Evolutionary conservation across 495 filamentous ascomycete genomes (phyloP), one percentile per base, ranked within the genome.

Genomic region (Penicillium tannophilum): DNA sequence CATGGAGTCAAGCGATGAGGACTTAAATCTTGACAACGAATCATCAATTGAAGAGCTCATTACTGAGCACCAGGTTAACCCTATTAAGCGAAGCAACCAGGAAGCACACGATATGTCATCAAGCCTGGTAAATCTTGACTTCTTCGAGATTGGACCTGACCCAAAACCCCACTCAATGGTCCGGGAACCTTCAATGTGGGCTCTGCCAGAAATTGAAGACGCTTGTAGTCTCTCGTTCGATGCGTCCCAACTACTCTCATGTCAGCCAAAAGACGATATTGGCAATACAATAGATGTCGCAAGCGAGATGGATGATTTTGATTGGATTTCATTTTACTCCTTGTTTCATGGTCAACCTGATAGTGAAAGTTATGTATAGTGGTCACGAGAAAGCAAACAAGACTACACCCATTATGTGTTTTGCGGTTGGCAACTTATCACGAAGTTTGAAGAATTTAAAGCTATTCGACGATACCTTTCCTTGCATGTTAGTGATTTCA

Each of bases 121-220:
- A 2, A 8, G 14, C 14, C 36, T n/a, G 12, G 23, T 54, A 1
- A 54, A 54, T 28, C 52, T 54, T 28, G 52, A 54, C 33, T 54
- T 54, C 16, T 24, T 54, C 2, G 52, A 54, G 7, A n/a, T 54
- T 39, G 52, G 16, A 23, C 8, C 16, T 8, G 20, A 54, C 23
- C 9, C 23, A 12, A 30, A 2, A 49, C 2, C 14, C n/a, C 39
- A 6, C 39, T 41, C 39, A 6, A n/a, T 41, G 39, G 16, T n/a
- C 39, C 4, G 3, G 0, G 1, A 12, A 41, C 1, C 39, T 17
- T 41, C 39, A 41, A n/a, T 16, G 3, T 17, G 39, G 39, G 2
- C 39, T 6, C 14, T n/a, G 2, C 16, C 16, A n/a, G 0, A 17
- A 6, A 6, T 6, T 41, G 39, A 16, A 16, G 39, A 41, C 16